These are phyloP conservation scores for Populus hybrid DNA, from an alignment of 441 rosid genomes.

Conservation along the genomic window DNA sequence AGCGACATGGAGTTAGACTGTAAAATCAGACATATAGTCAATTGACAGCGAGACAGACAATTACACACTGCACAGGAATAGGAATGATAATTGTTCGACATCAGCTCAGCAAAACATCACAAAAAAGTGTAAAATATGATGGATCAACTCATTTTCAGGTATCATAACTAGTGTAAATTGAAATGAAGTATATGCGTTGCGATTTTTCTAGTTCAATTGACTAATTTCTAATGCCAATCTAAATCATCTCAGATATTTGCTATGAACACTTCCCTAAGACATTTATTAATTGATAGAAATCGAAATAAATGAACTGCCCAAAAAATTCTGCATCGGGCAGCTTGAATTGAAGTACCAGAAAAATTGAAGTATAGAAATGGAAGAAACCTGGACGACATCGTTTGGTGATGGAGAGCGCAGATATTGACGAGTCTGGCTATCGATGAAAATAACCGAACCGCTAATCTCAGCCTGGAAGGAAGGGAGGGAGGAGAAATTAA, in stretches of 20 bases:
- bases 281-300: background rate
- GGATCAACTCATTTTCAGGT: too few relatives aligned
- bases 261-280: background rate
- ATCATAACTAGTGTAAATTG: too few relatives aligned
- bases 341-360: background rate
- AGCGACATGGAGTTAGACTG: slow-evolving; percentile 60
- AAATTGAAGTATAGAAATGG: background rate
- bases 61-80: too few relatives aligned
- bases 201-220: too few relatives aligned
- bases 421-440: slow-evolving; percentile 47
- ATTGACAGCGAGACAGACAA: background rate
- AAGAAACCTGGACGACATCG: slow-evolving; percentile 33
- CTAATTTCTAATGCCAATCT: background rate
- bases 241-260: background rate
- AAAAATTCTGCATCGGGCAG: background rate
- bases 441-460: slow-evolving; percentile 78
- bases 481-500: slow-evolving; percentile 19
- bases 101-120: background rate
- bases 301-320: background rate
- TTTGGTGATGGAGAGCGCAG: slow-evolving; percentile 48
- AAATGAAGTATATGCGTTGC: background rate
- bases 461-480: slow-evolving; percentile 46
- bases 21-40: background rate
- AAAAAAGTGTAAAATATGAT: background rate
- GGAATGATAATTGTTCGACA: too few relatives aligned